Base-by-base conservation (phyloP, 2,329 filamentous ascomycete genomes). In the Pseudofabraea citricarpa region DNA sequence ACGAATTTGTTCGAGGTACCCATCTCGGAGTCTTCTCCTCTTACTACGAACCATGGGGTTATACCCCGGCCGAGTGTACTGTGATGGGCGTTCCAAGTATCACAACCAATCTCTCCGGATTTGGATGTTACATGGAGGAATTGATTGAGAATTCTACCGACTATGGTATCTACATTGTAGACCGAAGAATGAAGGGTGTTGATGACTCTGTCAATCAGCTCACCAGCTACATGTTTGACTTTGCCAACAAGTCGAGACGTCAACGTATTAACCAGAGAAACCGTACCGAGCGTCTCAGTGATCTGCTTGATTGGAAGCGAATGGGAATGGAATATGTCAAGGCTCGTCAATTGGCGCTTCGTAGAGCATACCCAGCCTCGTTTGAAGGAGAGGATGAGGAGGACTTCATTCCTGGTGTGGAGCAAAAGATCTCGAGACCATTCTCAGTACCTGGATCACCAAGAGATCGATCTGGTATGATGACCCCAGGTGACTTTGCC, bases 281-380 rank as follows among this genome's bases (percentile, higher is more conserved):
- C 69, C 82, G 93, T 43, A 98, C 93, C 0, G 93, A 98, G 73
- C 82, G 93, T 37, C 72, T 98, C 43, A 95, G 90, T 60, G 93
- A 98, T 63, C 74, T 98, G 47, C 76, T 98, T 31, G 93, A 98
- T 69, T 98, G 93, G 93, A 97, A 97, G 77, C 80, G 93, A 39
- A 98, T 98, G 93, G 93, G 93, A 18, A 85, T 97, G 83, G 93
- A 98, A 69, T 98, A 98, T 62, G 89, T 96, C 69, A 98, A 97
- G 74, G 93, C 93, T 24, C 81, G 93, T 38, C 93, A 97, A 66
- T 69, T 98, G 59, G 93, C 93, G 19, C 73, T 98, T 51, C 78
- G 93, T 58, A 80, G 93, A 66, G 93, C 93, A 16, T 98, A 97
- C 66, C 91, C 93, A 39, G 75, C 77, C 41, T 91, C 89, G 3